Conservation (phyloP, 139 green algal species). For the Auxenochlorella pyrenoidosa region DNA sequence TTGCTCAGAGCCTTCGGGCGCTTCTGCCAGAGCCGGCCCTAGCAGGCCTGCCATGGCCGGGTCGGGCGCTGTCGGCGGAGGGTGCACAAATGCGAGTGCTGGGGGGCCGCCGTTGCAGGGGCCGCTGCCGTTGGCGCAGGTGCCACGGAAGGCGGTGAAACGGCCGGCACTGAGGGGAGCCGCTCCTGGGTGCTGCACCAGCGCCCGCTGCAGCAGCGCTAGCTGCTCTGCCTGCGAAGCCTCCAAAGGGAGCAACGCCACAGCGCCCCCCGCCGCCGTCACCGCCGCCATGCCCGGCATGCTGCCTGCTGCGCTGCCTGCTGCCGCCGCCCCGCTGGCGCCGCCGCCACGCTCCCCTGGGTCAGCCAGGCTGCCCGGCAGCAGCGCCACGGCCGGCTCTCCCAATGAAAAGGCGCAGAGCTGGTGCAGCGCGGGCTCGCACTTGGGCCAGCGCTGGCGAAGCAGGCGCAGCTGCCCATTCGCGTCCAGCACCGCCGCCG, state of each 20-base stretch:
- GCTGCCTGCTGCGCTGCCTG: neutral
- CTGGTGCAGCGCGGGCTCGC: neutral
- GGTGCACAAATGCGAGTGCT: neutral
- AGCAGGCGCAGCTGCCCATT: conserved; percentile 1
- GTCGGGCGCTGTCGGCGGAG: neutral
- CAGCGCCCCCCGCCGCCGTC: neutral
- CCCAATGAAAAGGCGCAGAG: neutral
- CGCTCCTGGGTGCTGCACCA: neutral
- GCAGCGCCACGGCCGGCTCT: conserved; percentile 15
- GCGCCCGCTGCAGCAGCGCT: neutral
- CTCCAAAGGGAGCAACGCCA: neutral
- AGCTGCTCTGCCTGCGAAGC: neutral
- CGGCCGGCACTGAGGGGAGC: conserved; percentile 8
- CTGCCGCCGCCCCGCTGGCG: neutral
- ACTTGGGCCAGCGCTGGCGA: neutral
- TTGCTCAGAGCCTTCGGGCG: neutral
- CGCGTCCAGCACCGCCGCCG: conserved; percentile 8
- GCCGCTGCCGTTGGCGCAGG: neutral
- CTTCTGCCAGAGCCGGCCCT: neutral
- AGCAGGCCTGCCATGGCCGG: neutral
- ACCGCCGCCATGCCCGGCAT: conserved; percentile 1
- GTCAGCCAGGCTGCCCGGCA: conserved; percentile 5
- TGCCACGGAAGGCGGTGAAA: neutral
- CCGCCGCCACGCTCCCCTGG: neutral
- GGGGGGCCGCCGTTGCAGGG: too few relatives aligned